These are phyloP conservation scores for Tetrastigma voinierianum DNA, from an alignment of 164 flowering plant species.

Conservation along the genomic window DNA sequence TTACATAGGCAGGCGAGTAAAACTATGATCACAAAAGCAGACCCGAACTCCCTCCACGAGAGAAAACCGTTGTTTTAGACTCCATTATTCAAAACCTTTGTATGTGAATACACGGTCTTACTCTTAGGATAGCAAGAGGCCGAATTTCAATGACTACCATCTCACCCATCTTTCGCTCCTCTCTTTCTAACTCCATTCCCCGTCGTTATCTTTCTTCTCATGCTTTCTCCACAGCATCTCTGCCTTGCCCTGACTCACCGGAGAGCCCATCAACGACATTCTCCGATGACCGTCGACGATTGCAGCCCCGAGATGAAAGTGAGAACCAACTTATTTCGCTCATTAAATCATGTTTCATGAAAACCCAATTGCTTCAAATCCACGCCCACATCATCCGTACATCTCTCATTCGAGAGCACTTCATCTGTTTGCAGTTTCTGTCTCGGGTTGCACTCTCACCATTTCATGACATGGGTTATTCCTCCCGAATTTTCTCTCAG, in stretches of 20 bases:
- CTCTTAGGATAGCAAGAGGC: background rate
- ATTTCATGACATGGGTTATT: slow-evolving; percentile 27
- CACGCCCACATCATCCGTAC: slow-evolving; percentile 58
- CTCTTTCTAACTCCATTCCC: background rate
- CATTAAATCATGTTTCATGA: slow-evolving; percentile 38
- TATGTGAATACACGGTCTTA: background rate
- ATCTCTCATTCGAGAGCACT: slow-evolving; percentile 35
- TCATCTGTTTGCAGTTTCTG: slow-evolving; percentile 38
- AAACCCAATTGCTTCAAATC: slow-evolving; percentile 56
- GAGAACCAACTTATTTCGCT: slow-evolving; percentile 27
- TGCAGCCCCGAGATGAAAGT: background rate
- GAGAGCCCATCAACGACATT: too few species aligned
- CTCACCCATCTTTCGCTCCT: background rate
- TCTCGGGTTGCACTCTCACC: slow-evolving; percentile 30
- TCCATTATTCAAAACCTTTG: too few species aligned
- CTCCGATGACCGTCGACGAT: background rate
- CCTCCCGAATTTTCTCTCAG: slow-evolving; percentile 43
- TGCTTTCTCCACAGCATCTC: background rate
- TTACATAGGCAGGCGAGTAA: too few species aligned
- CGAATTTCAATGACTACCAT: background rate
- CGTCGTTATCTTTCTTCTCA: background rate
- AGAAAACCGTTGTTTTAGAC: too few species aligned
- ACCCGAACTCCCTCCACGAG: too few species aligned
- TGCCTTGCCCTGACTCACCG: background rate
- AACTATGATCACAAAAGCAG: too few species aligned